Base-by-base conservation (phyloP, 73 alveolate genomes). In the Durusdinium trenchii region DNA sequence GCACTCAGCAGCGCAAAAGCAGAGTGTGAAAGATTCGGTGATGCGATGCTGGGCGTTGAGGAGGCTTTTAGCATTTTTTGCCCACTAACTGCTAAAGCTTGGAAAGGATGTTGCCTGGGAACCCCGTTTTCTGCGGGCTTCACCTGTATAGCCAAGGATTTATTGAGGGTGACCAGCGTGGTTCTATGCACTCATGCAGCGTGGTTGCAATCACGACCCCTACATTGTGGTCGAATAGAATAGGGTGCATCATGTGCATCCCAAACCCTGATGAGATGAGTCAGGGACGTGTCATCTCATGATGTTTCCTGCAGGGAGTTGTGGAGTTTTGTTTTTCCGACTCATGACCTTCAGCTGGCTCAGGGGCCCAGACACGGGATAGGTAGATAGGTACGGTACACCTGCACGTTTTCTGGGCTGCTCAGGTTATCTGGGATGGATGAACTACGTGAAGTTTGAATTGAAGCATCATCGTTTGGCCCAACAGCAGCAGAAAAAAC, bases 121-220 rank as follows among this genome's bases (percentile, higher is more conserved):
- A 35, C 38, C 12, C 42, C 86, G 5, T 18, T n/a, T 12, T 32
- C 50, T 71, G n/a, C n/a, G n/a, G n/a, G n/a, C n/a, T n/a, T n/a
- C n/a, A n/a, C n/a, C 83, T 36, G 83, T 9, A 62, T 3, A 35
- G 73, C 79, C 35, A 9, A 86, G 95, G 95, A 57, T 86, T 86
- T 83, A 86, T 86, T 42, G 83, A 57, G 62, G 79, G 95, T n/a
- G 95, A 86, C 95, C 95, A 86, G 95, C 95, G 95, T 35, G 95
- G 95, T 86, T 64, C 79, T 45, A 61, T 86, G 95, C 79, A 86
- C 82, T 57, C 95, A 26, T 86, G 95, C 46, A 28, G 48, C 91
- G 4, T 48, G 71, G 18, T 23, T 57, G 12, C 12, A 57, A 57
- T 57, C 69, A 57, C 69, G 32, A 12, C 12, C 69, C 69, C 12